Base-by-base conservation (phyloP, 306 rosid species). In the Coriaria nepalensis region DNA sequence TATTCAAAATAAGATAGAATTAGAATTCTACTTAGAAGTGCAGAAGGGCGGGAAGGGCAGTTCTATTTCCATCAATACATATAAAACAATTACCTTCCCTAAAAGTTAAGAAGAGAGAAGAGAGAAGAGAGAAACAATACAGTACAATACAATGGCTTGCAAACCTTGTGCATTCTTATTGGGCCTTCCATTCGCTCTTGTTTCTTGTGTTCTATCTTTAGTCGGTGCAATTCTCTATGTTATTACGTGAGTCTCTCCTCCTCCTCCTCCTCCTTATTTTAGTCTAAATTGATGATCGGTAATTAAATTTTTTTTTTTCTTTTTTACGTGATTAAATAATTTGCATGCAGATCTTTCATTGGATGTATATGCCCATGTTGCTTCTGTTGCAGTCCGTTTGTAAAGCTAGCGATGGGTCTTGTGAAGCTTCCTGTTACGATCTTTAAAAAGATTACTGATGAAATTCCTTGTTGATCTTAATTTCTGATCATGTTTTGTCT, bases 291-390 rank as follows among this genome's bases (percentile, higher is more conserved):
- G n/a, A n/a, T n/a, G n/a, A n/a, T n/a, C n/a, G n/a, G n/a, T n/a
- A n/a, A n/a, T n/a, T n/a, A n/a, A n/a, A n/a, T n/a, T 5, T 11
- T 47, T 4, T 6, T 2, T 13, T 35, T 33, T 4, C 8, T 15
- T 14, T 37, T n/a, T n/a, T n/a, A n/a, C n/a, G n/a, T n/a, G n/a
- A 7, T 32, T 4, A 15, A 20, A 10, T 2, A 34, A 5, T n/a
- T 6, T 8, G 32, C 5, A 15, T 37, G 66, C 81, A 83, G 96
- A 68, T 42, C 78, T 4, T 61, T 78, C 43, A 45, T 87, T 76
- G 78, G 96, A 64, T 80, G 93, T 49, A 49, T 80, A 65, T 87
- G 96, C 60, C 96, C 96, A 0, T 87, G 94, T 44, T 87, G 93
- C 74, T 47, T 73, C 8, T 83, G 96, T 55, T 76, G 72, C 6